Base-by-base conservation (phyloP, 345 rosid genomes). In the Rhodamnia rubescens region DNA sequence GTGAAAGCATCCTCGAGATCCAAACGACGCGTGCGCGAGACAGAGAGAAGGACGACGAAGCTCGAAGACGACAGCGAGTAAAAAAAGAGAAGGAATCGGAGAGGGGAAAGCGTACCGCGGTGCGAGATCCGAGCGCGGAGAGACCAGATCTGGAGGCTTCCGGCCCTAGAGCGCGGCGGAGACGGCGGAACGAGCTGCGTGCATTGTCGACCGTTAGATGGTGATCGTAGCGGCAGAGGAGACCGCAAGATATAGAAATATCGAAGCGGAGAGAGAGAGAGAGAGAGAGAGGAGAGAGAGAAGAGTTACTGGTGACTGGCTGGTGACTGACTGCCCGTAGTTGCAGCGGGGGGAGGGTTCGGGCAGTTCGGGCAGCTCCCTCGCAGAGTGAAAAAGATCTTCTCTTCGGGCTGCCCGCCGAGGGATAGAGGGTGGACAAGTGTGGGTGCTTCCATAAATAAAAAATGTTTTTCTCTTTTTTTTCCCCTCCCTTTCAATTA, bases 171-270 rank as follows among this genome's bases (percentile, higher is more conserved):
- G 88, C 85, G 51, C 27, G 85, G 75, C 85, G 84, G 85, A 86
- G 86, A 87, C 84, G 86, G 89, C 85, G 78, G 84, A 32, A 84
- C 81, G 51, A 55, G 87, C 87, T 26, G 78, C 85, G 84, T 87
- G 88, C 92, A 91, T 91, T 88, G 29, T 92, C 89, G 90, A 86
- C 94, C 95, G 95, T 93, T 87, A 86, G 95, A 93, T 93, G 91
- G 84, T 53, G 88, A 93, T 90, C 93, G 85, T 82, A 83, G 88
- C 85, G 90, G 85, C 86, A 56, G 56, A 83, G 90, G 83, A 86
- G 78, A 44, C 64, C 64, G 47, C 82, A 87, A 90, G 86, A 90
- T 88, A 90, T 86, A 87, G 92, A 83, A 88, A 83, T 84, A 85
- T 86, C 85, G 85, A 5, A 18, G 81, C 42, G 44, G 32, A n/a